Percentiles rank a stretch among this genome's conserved stretches.
Conservation (phyloP, 768 basidiomycete species). For the Podaxis mareebaensis region DNA sequence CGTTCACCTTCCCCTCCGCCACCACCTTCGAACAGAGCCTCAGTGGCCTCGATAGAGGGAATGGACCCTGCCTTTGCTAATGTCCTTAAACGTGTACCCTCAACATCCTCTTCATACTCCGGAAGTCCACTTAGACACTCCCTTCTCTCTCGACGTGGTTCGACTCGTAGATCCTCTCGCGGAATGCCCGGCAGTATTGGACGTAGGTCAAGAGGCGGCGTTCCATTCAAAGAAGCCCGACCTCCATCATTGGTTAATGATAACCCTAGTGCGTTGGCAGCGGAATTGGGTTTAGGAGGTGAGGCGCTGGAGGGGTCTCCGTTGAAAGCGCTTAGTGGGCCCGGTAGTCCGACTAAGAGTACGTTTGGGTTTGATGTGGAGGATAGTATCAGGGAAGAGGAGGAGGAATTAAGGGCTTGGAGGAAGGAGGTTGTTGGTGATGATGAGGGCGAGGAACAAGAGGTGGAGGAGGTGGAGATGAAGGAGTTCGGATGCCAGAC, state of each 20-base stretch:
- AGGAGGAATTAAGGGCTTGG: conserved; percentile 35
- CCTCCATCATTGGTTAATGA: conserved; percentile 71
- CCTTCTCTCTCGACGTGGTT: conserved; percentile 40
- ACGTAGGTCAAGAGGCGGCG: conserved; percentile 63
- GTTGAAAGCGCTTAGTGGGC: conserved; percentile 29
- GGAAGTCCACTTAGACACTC: conserved; percentile 65
- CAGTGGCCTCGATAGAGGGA: conserved; percentile 76
- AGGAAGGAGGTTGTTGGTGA: conserved; percentile 37
- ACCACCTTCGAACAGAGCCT: conserved; percentile 60
- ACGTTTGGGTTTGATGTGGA: conserved; percentile 19
- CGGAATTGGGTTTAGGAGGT: conserved; percentile 46
- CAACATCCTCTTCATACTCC: conserved; percentile 44
- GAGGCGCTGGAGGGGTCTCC: conserved; percentile 29
- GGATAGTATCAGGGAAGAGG: conserved; percentile 36
- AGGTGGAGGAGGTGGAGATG: conserved; percentile 23
- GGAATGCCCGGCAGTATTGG: conserved; percentile 42
- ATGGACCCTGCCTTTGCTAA: conserved; percentile 89
- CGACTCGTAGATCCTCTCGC: conserved; percentile 31
- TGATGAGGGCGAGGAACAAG: conserved; percentile 34
- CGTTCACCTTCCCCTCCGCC: conserved; percentile 37
- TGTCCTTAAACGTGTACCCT: conserved; percentile 61
- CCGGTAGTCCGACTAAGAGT: conserved; percentile 2
- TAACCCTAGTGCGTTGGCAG: conserved; percentile 67
- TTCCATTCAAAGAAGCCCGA: conserved; percentile 67
- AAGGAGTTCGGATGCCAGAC: conserved; percentile 36